A percentile compares a stretch with the other conserved stretches of the same genome.
Conservation (phyloP, 2,329 filamentous ascomycete species). For the Kalaharituber pfeilii region DNA sequence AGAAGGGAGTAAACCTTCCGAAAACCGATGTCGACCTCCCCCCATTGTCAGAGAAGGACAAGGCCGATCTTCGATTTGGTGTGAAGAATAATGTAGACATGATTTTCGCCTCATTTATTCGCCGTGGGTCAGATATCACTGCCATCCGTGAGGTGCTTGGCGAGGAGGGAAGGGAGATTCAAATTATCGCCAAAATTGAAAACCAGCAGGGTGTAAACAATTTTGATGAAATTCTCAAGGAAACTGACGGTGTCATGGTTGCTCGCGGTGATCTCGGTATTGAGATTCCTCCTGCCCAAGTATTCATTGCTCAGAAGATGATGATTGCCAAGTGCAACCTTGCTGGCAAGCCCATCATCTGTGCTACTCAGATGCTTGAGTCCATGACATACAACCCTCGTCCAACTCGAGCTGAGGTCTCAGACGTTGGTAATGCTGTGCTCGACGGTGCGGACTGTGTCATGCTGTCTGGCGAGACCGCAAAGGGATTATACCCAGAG, state of each 20-base stretch:
- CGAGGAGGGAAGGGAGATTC: slow-evolving; percentile 81
- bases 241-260: slow-evolving; percentile 99
- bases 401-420: slow-evolving; percentile 94
- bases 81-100: slow-evolving; percentile 99
- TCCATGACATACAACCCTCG: slow-evolving; percentile 99
- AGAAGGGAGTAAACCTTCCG: slow-evolving; percentile 97
- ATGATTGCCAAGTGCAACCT: slow-evolving; percentile 99
- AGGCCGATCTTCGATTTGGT: slow-evolving; percentile 80
- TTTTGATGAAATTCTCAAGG: slow-evolving; percentile 88
- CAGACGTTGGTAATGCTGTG: slow-evolving; percentile 94
- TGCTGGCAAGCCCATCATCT: slow-evolving; percentile 95
- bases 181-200: slow-evolving; percentile 99
- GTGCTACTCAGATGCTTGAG: slow-evolving; percentile 98
- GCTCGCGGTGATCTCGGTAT: slow-evolving; percentile 97
- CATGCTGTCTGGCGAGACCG: slow-evolving; percentile 98
- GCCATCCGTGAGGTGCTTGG: slow-evolving; percentile 85
- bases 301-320: slow-evolving; percentile 99
- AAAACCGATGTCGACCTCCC: slow-evolving; percentile 98
- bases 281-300: slow-evolving; percentile 94
- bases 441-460: slow-evolving; percentile 97
- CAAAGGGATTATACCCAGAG: slow-evolving; percentile 86
- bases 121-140: slow-evolving; percentile 77
- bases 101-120: slow-evolving; percentile 98
- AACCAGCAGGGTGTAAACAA: slow-evolving; percentile 99
- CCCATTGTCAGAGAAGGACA: slow-evolving; percentile 94